These are phyloP conservation scores for Strobilomyces confusus DNA, from an alignment of 768 basidiomycete genomes.

Conservation along the genomic window DNA sequence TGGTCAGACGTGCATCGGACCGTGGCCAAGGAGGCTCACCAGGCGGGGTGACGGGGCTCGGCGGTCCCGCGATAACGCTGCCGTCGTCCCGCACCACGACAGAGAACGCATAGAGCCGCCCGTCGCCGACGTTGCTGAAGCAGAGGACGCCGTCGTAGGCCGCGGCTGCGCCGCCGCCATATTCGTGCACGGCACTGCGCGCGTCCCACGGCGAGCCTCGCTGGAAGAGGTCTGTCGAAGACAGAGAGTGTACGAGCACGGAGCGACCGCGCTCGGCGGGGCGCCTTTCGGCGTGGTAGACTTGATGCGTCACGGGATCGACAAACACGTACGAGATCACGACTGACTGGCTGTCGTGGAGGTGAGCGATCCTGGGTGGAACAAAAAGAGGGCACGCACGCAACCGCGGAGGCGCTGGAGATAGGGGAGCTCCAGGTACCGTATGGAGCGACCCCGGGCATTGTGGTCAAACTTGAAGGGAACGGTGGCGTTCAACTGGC, in stretches of 20 bases:
- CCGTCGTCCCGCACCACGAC: not conserved
- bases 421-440: constrained; percentile 1
- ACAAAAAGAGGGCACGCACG: not conserved
- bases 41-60: not conserved
- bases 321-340: not conserved
- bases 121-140: not conserved
- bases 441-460: no score
- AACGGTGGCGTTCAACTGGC: no score
- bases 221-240: not conserved
- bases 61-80: not conserved
- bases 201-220: not conserved
- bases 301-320: not conserved
- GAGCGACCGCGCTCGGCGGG: constrained; percentile 2
- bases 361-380: not conserved
- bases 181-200: not conserved
- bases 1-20: not conserved
- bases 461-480: no score
- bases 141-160: not conserved
- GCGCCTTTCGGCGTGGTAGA: not conserved
- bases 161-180: not conserved
- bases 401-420: not conserved
- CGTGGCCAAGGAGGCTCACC: not conserved
- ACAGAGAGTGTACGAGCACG: not conserved
- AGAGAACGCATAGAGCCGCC: not conserved
- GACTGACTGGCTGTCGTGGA: not conserved